Base-by-base conservation (phyloP, 1,284 basidiomycete genomes). In the Malassezia arunalokei region DNA sequence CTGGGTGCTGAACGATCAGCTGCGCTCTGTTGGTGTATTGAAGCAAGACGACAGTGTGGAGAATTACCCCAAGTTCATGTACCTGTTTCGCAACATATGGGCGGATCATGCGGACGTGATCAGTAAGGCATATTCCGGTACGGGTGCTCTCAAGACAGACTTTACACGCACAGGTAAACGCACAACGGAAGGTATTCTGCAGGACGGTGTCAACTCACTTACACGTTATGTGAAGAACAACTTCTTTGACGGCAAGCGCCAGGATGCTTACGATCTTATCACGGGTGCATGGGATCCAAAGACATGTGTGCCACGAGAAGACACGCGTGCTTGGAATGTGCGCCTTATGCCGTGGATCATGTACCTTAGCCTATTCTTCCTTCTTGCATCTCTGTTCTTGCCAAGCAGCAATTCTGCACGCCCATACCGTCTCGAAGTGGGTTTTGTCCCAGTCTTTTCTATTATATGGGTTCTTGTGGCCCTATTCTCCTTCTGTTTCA, bases 171-270 rank as follows among this genome's bases (percentile, higher is more conserved):
- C 90, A 0, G 92, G 90, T 64, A 85, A 86, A 74, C 81, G 87
- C 0, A 78, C 82, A 71, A 95, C 95, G 27, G 57, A 65, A 41
- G 92, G 92, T 28, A 74, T 78, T 28, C 65, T 94, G 43, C 83
- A 90, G 67, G 94, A 98, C 75, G 87, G 88, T 1, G 77, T 83
- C 74, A 98, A 96, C 75, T 85, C 85, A 15, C 73, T 83, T 2
- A 79, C 83, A 75, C 82, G 94, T 57, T 99, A 98, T 73, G 70
- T 95, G 61, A 90, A 85, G 78, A 98, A 98, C 78, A 98, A 95
- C 74, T 91, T 89, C 76, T 87, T 95, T 66, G 94, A 98, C 73
- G 94, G 94, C 6, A 80, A 88, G 47, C 78, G 91, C 67, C 90
- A 74, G 87, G 66, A 64, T 42, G 68, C 67, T 0, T 71, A 66